phyloP scores from a whole-genome alignment of 306 rosid species.

The apple (Malus domestica) region ASM211411v1 NC_041802.1:3436501-3437000 shows the following conservation, averaged over 20 bases:
- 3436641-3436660: background rate
- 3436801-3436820: background rate
- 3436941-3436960: background rate
- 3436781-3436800: constrained; percentile 3
- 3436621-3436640: background rate
- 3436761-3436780: background rate
- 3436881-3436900: constrained; percentile 5
- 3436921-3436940: background rate
- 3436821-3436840: background rate
- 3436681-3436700: background rate
- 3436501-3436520: background rate
- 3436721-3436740: background rate
- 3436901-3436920: background rate
- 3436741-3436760: background rate
- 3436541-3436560: background rate
- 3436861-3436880: background rate
- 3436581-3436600: background rate
- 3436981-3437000: background rate
- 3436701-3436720: background rate
- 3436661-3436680: background rate
- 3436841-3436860: constrained; percentile 9
- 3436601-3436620: background rate
- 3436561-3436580: background rate
- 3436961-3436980: background rate
- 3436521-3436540: background rate